phyloP scores from a whole-genome alignment of 495 filamentous ascomycete genomes.

The Parathielavia hyrcaniae region DNA sequence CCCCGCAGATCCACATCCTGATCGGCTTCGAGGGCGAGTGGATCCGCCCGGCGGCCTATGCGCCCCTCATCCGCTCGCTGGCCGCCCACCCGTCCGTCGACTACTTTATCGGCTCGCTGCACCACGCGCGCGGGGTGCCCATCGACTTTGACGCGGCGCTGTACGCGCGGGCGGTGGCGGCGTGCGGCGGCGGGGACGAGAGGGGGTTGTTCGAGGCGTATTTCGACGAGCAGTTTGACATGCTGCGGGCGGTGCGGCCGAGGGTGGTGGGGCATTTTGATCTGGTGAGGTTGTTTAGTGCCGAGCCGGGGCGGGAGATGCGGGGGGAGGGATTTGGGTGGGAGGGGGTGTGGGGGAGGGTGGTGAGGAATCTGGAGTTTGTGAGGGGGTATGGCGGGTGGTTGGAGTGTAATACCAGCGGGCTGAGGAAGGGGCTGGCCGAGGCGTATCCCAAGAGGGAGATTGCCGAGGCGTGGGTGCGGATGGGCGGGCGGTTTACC shows the following conservation, averaged over 20 bases:
- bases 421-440: conserved; percentile 77
- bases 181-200: conserved; percentile 48
- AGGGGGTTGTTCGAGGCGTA: conserved; percentile 69
- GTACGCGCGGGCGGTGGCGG: conserved; percentile 41
- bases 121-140: conserved; percentile 77
- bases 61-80: conserved; percentile 51
- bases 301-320: conserved; percentile 56
- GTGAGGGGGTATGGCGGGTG: conserved; percentile 69
- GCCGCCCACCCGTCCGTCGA: conserved; percentile 60
- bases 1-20: conserved; percentile 64
- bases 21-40: conserved; percentile 92
- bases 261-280: conserved; percentile 90
- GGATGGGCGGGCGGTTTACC: conserved; percentile 70
- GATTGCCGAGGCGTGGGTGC: conserved; percentile 59
- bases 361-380: conserved; percentile 65
- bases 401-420: conserved; percentile 82
- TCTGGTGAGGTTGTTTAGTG: conserved; percentile 73
- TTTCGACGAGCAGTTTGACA: conserved; percentile 77
- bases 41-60: conserved; percentile 62
- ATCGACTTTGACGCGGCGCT: conserved; percentile 75
- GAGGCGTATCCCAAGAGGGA: conserved; percentile 81
- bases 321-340: conserved; percentile 39
- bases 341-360: conserved; percentile 61
- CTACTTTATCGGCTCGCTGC: conserved; percentile 84
- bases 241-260: conserved; percentile 69